phyloP scores from a whole-genome alignment of 2,329 filamentous ascomycete genomes.

The Epicoccum sorghinum region DNA sequence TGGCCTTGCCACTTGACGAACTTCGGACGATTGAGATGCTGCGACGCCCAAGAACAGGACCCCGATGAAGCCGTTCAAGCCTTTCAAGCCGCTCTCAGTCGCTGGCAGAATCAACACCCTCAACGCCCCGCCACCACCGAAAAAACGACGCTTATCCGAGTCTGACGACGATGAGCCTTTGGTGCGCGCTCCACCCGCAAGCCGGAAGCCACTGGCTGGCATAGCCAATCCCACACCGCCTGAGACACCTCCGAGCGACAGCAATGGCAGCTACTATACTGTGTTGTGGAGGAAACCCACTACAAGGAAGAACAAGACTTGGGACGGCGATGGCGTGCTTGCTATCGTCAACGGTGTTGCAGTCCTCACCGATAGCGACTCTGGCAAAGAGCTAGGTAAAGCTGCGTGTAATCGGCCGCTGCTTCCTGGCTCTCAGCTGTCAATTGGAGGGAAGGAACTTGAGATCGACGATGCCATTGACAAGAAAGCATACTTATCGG shows the following conservation, averaged over 20 bases:
- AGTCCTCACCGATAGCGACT: slow-evolving; percentile 63
- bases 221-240: slow-evolving; percentile 30
- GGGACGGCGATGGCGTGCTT: slow-evolving; percentile 75
- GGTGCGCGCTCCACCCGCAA: slow-evolving; percentile 21
- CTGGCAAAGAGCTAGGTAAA: slow-evolving; percentile 68
- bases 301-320: slow-evolving; percentile 76
- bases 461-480: slow-evolving; percentile 69
- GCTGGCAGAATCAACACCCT: slow-evolving; percentile 31
- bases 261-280: slow-evolving; percentile 49
- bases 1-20: neutral
- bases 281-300: slow-evolving; percentile 69
- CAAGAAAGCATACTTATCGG: slow-evolving; percentile 63
- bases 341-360: slow-evolving; percentile 63
- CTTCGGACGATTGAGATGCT: slow-evolving; percentile 3
- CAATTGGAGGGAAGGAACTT: slow-evolving; percentile 70
- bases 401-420: slow-evolving; percentile 62
- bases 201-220: slow-evolving; percentile 40
- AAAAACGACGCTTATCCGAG: slow-evolving; percentile 50
- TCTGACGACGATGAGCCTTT: slow-evolving; percentile 32
- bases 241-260: slow-evolving; percentile 23
- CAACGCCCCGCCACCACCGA: slow-evolving; percentile 44
- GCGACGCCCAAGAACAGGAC: neutral
- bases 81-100: slow-evolving; percentile 45
- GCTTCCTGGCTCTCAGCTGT: slow-evolving; percentile 65
- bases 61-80: slow-evolving; percentile 28